Percentiles rank a stretch among this genome's conserved stretches.
phyloP scores from a whole-genome alignment of 441 rosid species.

The Theobroma grandiflorum region DNA sequence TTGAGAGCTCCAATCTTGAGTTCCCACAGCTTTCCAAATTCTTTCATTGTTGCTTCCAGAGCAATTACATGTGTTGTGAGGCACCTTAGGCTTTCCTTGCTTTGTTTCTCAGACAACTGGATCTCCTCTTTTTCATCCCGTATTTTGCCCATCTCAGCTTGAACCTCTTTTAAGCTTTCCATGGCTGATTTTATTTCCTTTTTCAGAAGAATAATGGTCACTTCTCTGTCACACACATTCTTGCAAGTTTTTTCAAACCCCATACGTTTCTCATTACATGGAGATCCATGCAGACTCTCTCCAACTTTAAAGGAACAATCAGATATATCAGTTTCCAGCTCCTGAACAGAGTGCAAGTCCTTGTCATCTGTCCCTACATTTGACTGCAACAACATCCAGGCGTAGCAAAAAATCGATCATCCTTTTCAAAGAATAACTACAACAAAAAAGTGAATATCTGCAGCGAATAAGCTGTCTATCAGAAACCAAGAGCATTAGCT shows the following conservation, averaged over 20 bases:
- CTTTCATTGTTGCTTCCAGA: conserved; percentile 56
- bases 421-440: conserved; percentile 30
- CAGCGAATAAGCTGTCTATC: conserved; percentile 22
- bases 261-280: conserved; percentile 38
- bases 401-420: conserved; percentile 38
- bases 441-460: conserved; percentile 32
- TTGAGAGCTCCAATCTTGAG: conserved; percentile 51
- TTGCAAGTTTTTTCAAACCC: conserved; percentile 39
- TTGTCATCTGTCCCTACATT: conserved; percentile 40
- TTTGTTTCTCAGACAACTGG: conserved; percentile 58
- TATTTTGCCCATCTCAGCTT: conserved; percentile 72
- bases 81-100: conserved; percentile 57
- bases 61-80: conserved; percentile 56
- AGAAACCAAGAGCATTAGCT: conserved; percentile 45
- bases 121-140: conserved; percentile 72
- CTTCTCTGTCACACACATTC: conserved; percentile 54
- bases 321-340: conserved; percentile 39
- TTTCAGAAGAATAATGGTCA: conserved; percentile 70
- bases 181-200: conserved; percentile 88
- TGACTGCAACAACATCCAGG: conserved; percentile 58
- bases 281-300: conserved; percentile 35
- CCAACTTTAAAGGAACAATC: conserved; percentile 45
- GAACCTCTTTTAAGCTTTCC: conserved; percentile 77
- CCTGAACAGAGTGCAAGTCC: conserved; percentile 31
- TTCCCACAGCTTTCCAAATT: conserved; percentile 63